Evolutionary conservation across 2,329 filamentous ascomycete species (phyloP), one percentile per base, ranked within the genome.

Genomic region (Pyrenochaeta sp.): DNA sequence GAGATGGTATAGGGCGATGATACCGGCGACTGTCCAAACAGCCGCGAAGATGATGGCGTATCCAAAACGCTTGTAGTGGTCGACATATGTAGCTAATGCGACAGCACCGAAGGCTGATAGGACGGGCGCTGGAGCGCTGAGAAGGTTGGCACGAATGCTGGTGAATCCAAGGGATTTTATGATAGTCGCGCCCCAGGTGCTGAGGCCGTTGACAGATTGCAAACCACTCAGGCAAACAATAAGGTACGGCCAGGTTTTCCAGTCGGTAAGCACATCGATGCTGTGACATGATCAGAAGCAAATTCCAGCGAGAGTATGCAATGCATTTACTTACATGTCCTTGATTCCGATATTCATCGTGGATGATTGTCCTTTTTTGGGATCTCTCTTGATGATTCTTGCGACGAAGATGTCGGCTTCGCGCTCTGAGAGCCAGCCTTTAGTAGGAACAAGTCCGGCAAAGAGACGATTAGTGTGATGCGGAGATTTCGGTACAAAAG

Each of bases 351-450:
- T 54, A 24, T 54, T 54, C 42, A 54, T 46, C 4, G 51, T 54
- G 5, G 42, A 40, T 1, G 42, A 24, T 13, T 54, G 51, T 27
- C 42, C 51, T 24, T 54, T 54, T 30, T 47, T 54, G 5, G 51
- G 51, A 37, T 54, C 51, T 39, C 37, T 54, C 24, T 42, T 28
- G n/a, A 54, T 54, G 42, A 54, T 54, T n/a, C 51, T 28, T 22
- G 51, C 51, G 15, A 54, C 51, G 28, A 13, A 54, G n/a, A 54
- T 48, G 34, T 54, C 51, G 2, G 51, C 51, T 47, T 54, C 51
- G 34, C 51, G 51, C 13, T 44, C n/a, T 3, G 51, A 47, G 15
- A 54, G 42, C 51, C 51, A 54, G 12, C 37, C 37, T 25, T 32
- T 28, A 8, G 36, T 40, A 8, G 42, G 51, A 15, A 54, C 27